phyloP scores from a whole-genome alignment of 2,329 filamentous ascomycete genomes.

The Diaporthe citrichinensis region DNA sequence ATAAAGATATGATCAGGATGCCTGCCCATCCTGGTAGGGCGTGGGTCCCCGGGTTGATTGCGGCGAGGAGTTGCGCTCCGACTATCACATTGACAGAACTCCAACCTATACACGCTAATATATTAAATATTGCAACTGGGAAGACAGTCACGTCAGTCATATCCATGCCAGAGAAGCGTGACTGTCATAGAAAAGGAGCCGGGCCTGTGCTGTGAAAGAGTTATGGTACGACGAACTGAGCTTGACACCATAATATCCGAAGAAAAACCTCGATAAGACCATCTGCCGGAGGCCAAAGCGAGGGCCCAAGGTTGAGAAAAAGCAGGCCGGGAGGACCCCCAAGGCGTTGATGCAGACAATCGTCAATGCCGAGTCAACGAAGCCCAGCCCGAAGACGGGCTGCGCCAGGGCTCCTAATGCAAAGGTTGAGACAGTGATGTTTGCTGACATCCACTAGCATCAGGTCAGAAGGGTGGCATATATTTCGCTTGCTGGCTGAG shows the following conservation, averaged over 20 bases:
- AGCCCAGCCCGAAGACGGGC: conserved; percentile 79
- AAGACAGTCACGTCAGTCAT: not conserved
- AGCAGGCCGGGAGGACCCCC: conserved; percentile 79
- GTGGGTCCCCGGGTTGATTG: conserved; percentile 69
- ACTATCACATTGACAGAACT: conserved; percentile 84
- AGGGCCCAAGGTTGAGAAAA: conserved; percentile 84
- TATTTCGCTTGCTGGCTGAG: conserved; percentile 25
- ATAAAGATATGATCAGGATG: conserved; percentile 79
- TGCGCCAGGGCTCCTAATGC: conserved; percentile 80
- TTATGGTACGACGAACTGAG: conserved; percentile 63
- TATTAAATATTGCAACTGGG: conserved; percentile 77
- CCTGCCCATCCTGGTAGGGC: conserved; percentile 80
- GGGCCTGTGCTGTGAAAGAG: not conserved
- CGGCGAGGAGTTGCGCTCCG: conserved; percentile 81
- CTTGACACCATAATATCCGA: conserved; percentile 80
- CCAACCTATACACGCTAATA: conserved; percentile 81
- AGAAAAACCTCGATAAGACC: conserved; percentile 84
- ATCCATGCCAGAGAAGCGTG: not conserved
- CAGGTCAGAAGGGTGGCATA: not conserved
- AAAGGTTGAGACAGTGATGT: conserved; percentile 83
- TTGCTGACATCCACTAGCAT: conserved; percentile 77
- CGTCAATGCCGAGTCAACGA: conserved; percentile 78
- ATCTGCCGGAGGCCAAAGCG: conserved; percentile 83
- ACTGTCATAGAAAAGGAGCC: conserved; percentile 12
- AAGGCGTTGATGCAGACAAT: conserved; percentile 83